Evolutionary conservation across 495 filamentous ascomycete species (phyloP).

Genomic region (Trichoderma parareesei): DNA sequence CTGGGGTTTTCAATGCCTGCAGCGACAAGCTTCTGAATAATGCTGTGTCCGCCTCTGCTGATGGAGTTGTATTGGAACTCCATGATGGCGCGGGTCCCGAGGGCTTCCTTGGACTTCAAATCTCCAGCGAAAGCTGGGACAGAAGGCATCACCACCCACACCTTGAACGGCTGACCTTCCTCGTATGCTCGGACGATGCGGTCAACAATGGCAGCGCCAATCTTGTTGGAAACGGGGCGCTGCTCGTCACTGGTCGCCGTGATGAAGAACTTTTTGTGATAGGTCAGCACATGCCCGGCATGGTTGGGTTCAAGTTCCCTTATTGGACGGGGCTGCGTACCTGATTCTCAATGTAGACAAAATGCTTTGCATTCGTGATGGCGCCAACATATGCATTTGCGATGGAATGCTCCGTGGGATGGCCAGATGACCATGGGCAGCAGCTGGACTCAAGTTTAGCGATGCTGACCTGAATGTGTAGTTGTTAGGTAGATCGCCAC

Average conservation of each 20-base stretch:
- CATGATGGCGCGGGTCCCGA: slow-evolving; percentile 92
- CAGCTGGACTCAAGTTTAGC: slow-evolving; percentile 33
- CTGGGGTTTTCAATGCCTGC: slow-evolving; percentile 59
- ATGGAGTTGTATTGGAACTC: slow-evolving; percentile 82
- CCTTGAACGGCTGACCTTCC: slow-evolving; percentile 66
- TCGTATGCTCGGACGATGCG: slow-evolving; percentile 73
- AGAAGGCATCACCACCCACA: slow-evolving; percentile 79
- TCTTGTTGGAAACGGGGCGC: slow-evolving; percentile 74
- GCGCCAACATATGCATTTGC: slow-evolving; percentile 79
- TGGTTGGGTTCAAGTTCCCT: no score
- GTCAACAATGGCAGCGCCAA: slow-evolving; percentile 82
- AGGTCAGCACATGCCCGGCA: neutral
- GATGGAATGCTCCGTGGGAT: slow-evolving; percentile 72
- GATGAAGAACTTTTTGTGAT: slow-evolving; percentile 66
- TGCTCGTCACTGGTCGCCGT: slow-evolving; percentile 73
- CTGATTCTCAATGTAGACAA: slow-evolving; percentile 93
- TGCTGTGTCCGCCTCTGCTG: slow-evolving; percentile 76
- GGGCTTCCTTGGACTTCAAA: slow-evolving; percentile 63
- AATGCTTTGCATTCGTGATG: slow-evolving; percentile 74
- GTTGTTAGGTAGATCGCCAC: neutral
- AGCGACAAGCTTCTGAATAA: slow-evolving; percentile 68
- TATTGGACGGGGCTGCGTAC: slow-evolving; percentile 15
- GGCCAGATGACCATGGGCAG: slow-evolving; percentile 65
- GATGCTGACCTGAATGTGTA: neutral
- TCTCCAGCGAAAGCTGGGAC: slow-evolving; percentile 91